Conservation (phyloP, 2,329 filamentous ascomycete species). For the Acarospora socialis region DNA sequence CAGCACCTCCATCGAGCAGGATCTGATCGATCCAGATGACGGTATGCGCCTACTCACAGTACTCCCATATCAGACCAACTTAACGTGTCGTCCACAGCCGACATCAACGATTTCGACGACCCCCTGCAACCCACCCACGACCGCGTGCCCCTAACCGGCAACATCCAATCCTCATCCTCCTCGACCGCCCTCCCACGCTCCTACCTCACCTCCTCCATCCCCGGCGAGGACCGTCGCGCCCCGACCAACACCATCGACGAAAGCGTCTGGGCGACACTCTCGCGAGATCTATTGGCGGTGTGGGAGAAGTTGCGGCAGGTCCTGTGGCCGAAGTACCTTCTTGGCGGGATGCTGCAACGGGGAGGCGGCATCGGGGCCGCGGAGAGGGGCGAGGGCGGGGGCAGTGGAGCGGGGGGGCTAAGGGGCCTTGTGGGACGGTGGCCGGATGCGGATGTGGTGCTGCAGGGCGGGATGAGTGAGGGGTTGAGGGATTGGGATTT, state of each 20-base stretch:
- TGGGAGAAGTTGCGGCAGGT: slow-evolving; percentile 99
- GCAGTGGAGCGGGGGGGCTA: slow-evolving; percentile 32
- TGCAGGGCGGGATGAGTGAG: slow-evolving; percentile 66
- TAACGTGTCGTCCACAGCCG: slow-evolving; percentile 3
- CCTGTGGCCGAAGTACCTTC: slow-evolving; percentile 85
- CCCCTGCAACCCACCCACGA: slow-evolving; percentile 56
- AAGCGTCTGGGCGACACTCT: slow-evolving; percentile 91
- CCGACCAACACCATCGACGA: slow-evolving; percentile 93
- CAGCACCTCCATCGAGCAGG: slow-evolving; percentile 50
- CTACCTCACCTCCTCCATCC: slow-evolving; percentile 79
- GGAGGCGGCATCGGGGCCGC: slow-evolving; percentile 43
- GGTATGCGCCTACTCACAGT: slow-evolving; percentile 33
- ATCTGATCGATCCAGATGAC: slow-evolving; percentile 67
- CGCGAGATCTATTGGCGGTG: slow-evolving; percentile 76
- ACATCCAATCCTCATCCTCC: slow-evolving; percentile 51
- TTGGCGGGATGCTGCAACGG: slow-evolving; percentile 49
- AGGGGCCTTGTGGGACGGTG: slow-evolving; percentile 46
- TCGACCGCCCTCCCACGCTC: slow-evolving; percentile 50
- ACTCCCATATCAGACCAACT: slow-evolving; percentile 1
- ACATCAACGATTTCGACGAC: slow-evolving; percentile 71
- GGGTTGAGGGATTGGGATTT: slow-evolving; percentile 94
- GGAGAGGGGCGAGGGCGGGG: slow-evolving; percentile 41
- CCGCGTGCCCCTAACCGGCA: slow-evolving; percentile 68
- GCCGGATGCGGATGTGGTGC: slow-evolving; percentile 52
- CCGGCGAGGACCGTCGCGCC: slow-evolving; percentile 81